These are phyloP conservation scores for Aspergillus sp. DNA, from an alignment of 2,329 filamentous ascomycete genomes.

Conservation along the genomic window DNA sequence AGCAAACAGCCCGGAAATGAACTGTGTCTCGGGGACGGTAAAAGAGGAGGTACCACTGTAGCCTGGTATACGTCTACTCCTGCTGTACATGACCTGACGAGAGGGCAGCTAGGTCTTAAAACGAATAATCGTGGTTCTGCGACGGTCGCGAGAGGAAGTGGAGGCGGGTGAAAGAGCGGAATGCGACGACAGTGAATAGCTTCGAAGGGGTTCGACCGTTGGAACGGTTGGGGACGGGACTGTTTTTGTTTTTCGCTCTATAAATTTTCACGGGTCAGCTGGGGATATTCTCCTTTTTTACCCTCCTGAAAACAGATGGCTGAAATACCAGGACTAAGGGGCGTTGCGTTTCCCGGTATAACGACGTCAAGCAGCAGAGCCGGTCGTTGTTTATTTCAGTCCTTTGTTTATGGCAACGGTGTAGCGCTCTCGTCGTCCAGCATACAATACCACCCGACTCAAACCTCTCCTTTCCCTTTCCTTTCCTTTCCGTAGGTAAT, in stretches of 20 bases:
- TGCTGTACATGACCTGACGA: slow-evolving; percentile 23
- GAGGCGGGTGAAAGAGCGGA: not conserved
- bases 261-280: not conserved
- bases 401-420: not conserved
- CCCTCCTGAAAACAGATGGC: not conserved
- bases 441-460: not conserved
- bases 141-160: not conserved
- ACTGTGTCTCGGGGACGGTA: slow-evolving; percentile 2
- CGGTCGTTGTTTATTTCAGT: not conserved
- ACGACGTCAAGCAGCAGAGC: not conserved
- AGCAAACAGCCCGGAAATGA: not conserved
- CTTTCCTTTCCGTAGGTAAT: not conserved
- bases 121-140: not conserved
- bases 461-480: not conserved
- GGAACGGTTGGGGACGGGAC: too few species aligned
- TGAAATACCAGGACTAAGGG: not conserved
- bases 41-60: slow-evolving; percentile 14
- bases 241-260: not conserved
- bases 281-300: not conserved
- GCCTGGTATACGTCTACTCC: slow-evolving; percentile 12
- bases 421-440: not conserved
- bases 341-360: not conserved
- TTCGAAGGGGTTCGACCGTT: not conserved
- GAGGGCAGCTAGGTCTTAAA: not conserved
- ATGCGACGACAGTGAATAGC: not conserved